A percentile compares a stretch with the other conserved stretches of the same genome.
Conservation (phyloP, 2,329 filamentous ascomycete species). For the Paraphoma sp. region DNA sequence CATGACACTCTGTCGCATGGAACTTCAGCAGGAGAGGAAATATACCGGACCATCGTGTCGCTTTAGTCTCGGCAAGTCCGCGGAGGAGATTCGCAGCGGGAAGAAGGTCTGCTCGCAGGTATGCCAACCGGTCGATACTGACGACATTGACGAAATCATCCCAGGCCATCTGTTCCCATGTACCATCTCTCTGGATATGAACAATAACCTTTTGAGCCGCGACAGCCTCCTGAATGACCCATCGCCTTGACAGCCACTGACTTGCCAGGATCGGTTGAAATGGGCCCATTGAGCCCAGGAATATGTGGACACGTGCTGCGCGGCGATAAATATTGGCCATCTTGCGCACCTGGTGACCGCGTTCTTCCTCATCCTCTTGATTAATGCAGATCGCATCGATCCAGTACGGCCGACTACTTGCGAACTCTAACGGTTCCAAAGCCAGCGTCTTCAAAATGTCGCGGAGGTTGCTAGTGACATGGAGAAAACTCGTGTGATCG, state of each 20-base stretch:
- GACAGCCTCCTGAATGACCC: not conserved
- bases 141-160: not conserved
- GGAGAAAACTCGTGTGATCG: not conserved
- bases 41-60: not conserved
- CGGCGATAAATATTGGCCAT: not conserved
- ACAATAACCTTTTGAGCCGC: not conserved
- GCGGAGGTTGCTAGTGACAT: not conserved
- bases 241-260: not conserved
- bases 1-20: not conserved
- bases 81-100: not conserved
- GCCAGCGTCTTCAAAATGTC: not conserved
- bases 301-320: not conserved
- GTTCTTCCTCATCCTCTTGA: not conserved
- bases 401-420: not conserved
- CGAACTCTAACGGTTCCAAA: not conserved
- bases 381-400: not conserved
- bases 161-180: not conserved
- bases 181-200: not conserved
- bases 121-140: not conserved
- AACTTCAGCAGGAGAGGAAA: not conserved
- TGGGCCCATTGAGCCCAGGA: not conserved
- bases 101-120: not conserved
- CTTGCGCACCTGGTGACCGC: not conserved
- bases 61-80: not conserved
- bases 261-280: not conserved